phyloP scores from a whole-genome alignment of 176 grass and related monocot species.

The Aegilops speltoides region DNA sequence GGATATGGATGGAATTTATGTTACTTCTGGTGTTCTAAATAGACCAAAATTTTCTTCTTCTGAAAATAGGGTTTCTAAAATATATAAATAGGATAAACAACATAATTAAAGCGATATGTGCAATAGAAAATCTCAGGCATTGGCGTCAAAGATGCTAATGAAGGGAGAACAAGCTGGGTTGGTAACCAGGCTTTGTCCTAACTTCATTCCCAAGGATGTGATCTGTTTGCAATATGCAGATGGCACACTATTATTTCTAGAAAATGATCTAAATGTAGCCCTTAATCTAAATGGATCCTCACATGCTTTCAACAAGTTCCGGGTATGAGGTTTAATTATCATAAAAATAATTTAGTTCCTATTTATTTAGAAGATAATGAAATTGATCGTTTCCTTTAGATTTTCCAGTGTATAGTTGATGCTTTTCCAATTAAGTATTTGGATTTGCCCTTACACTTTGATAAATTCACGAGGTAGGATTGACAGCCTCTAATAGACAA shows the following conservation, averaged over 20 bases:
- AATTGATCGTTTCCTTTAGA: not conserved
- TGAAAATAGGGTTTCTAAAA: no score
- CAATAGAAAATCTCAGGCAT: no score
- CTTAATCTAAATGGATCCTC: not conserved
- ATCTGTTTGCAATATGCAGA: not conserved
- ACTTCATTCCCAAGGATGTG: no score
- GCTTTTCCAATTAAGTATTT: not conserved
- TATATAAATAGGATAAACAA: no score
- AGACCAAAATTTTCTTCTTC: no score
- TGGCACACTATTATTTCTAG: not conserved
- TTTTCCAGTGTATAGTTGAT: not conserved
- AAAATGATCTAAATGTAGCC: not conserved
- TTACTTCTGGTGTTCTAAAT: no score
- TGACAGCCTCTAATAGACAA: not conserved
- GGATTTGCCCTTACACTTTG: not conserved
- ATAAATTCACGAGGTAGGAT: not conserved
- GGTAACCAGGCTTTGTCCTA: no score
- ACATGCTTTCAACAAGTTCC: not conserved
- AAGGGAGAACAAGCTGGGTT: no score
- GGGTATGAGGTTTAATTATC: not conserved
- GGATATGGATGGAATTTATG: no score
- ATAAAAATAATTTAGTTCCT: not conserved
- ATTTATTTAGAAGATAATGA: not conserved
- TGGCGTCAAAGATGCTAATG: no score
- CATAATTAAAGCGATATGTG: no score